phyloP scores from a whole-genome alignment of 176 grass and related monocot genomes.

The Canna indica region DNA sequence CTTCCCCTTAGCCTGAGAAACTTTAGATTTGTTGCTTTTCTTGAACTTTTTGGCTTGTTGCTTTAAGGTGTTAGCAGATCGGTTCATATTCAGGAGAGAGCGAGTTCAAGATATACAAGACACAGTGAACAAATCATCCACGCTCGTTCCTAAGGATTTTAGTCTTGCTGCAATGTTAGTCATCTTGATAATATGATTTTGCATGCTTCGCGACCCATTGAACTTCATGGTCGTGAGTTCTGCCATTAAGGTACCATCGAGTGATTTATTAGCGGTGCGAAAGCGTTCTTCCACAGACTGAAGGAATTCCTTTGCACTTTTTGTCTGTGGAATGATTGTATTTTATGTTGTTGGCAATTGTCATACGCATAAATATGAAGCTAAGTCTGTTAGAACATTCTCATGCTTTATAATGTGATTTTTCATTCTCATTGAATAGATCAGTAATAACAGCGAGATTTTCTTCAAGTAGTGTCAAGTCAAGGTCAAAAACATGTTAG shows the following conservation, averaged over 20 bases:
- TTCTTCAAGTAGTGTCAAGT: conserved; percentile 8
- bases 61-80: not conserved
- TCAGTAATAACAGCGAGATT: not conserved
- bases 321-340: conserved; percentile 21
- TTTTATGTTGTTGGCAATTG: conserved; percentile 23
- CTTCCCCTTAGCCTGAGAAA: not conserved
- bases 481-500: conserved; percentile 19
- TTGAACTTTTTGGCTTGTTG: not conserved
- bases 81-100: not conserved
- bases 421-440: not conserved
- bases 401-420: conserved; percentile 10
- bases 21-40: not conserved
- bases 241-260: conserved; percentile 17
- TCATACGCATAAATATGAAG: conserved; percentile 18
- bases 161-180: conserved; percentile 5
- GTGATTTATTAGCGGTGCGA: conserved; percentile 14
- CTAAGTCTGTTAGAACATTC: conserved; percentile 12
- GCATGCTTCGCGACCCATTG: not conserved
- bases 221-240: conserved; percentile 8
- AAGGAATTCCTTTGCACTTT: too few species aligned
- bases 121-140: not conserved
- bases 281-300: conserved; percentile 23
- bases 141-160: not conserved
- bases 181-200: conserved; percentile 3
- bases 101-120: not conserved